These are phyloP conservation scores for Kondoa subrosea DNA, from an alignment of 768 basidiomycete genomes.

Conservation along the genomic window DNA sequence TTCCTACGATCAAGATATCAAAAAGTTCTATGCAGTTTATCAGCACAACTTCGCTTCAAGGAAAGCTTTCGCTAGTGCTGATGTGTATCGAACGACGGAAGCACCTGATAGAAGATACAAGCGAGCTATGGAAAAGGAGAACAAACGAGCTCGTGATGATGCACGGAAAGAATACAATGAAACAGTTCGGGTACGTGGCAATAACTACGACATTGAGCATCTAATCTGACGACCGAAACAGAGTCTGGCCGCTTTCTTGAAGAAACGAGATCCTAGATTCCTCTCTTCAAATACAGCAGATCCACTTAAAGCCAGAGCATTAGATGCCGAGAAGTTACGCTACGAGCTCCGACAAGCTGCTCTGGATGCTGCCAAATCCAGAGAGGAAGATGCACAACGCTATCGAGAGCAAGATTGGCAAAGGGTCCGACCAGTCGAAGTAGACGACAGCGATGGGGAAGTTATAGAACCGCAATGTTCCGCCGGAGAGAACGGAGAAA, in stretches of 20 bases:
- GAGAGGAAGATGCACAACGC: slow-evolving; percentile 31
- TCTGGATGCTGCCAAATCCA: slow-evolving; percentile 29
- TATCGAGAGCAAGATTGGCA: slow-evolving; percentile 90
- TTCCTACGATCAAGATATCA: slow-evolving; percentile 48
- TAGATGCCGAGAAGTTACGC: slow-evolving; percentile 35
- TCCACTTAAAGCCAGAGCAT: slow-evolving; percentile 19
- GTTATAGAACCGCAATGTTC: slow-evolving; percentile 21
- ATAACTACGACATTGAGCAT: slow-evolving; percentile 40
- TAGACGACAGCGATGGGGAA: slow-evolving; percentile 67
- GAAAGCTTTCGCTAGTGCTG: slow-evolving; percentile 78
- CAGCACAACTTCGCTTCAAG: slow-evolving; percentile 55
- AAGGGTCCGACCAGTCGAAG: slow-evolving; percentile 37
- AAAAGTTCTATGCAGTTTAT: slow-evolving; percentile 72
- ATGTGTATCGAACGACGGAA: slow-evolving; percentile 63
- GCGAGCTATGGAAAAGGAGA: slow-evolving; percentile 90
- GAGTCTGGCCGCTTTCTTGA: slow-evolving; percentile 28
- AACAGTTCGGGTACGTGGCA: slow-evolving; percentile 50
- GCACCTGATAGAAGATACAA: slow-evolving; percentile 73
- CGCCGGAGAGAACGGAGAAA: slow-evolving; percentile 23
- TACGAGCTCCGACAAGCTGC: slow-evolving; percentile 31
- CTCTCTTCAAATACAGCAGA: slow-evolving; percentile 24
- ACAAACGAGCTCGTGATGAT: slow-evolving; percentile 76
- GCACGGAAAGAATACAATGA: slow-evolving; percentile 84
- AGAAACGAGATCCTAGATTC: slow-evolving; percentile 76
- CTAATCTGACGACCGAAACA: neutral